phyloP scores from a whole-genome alignment of 1,284 basidiomycete genomes.

The Stygiomarasmius scandens region DNA sequence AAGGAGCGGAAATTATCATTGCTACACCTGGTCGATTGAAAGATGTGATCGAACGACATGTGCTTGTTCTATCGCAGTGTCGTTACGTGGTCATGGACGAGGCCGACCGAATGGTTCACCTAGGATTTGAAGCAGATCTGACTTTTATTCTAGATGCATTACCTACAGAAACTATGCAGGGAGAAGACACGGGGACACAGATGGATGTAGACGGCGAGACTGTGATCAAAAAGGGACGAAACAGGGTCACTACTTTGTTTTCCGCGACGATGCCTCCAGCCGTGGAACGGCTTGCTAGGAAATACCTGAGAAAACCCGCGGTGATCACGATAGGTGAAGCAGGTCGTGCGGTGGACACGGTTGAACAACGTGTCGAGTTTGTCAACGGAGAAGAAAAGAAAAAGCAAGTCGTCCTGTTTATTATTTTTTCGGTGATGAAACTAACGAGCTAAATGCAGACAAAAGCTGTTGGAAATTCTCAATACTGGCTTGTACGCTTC shows the following conservation, averaged over 20 bases:
- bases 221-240: conserved; percentile 71
- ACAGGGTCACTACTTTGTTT: conserved; percentile 90
- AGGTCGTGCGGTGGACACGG: conserved; percentile 95
- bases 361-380: conserved; percentile 96
- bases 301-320: conserved; percentile 91
- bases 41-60: conserved; percentile 95
- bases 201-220: conserved; percentile 48
- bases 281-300: conserved; percentile 91
- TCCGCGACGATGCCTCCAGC: conserved; percentile 98
- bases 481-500: conserved; percentile 81
- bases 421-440: not conserved
- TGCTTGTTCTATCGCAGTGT: conserved; percentile 94
- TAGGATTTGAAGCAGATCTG: conserved; percentile 94
- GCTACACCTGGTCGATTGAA: conserved; percentile 97
- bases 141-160: conserved; percentile 95
- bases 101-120: conserved; percentile 97
- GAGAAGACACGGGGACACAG: conserved; percentile 76
- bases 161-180: conserved; percentile 84
- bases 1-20: conserved; percentile 97
- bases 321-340: conserved; percentile 98
- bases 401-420: conserved; percentile 58
- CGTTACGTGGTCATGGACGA: conserved; percentile 99
- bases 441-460: conserved; percentile 45
- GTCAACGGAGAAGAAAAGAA: conserved; percentile 92
- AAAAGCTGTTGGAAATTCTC: conserved; percentile 87